Base-by-base conservation (phyloP, 1,139 yeast species). In the Tardiomyces depauwii region DNA sequence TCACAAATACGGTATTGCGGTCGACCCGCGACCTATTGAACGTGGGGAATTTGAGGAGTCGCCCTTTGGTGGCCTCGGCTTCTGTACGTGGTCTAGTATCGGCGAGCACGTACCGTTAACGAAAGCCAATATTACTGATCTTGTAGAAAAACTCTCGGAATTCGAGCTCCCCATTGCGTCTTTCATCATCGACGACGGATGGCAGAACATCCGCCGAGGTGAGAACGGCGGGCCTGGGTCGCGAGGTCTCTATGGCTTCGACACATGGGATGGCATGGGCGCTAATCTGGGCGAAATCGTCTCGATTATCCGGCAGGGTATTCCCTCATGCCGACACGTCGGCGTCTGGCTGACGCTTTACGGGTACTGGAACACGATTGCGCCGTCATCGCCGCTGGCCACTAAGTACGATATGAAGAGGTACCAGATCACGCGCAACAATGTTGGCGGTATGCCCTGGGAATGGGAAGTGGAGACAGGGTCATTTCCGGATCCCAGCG, bases 271-370 rank as follows among this genome's bases (percentile, higher is more conserved):
- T 14, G 47, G 41, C 36, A 30, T 30, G 42, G 38, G 33, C n/a
- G 33, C 32, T 14, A 19, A 41, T 18, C 19, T 45, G 16, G 27
- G 27, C 10, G 40, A 36, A 9, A 23, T 25, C 9, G 47, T 45
- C n/a, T 28, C 40, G 14, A 19, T 45, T 11, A 21, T 45, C n/a
- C 43, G 36, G 16, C 14, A 42, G 18, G 28, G 30, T 13, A 18
- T 42, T 4, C 42, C 45, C 7, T 14, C 42, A 2, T 45, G 43
- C 10, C 19, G 16, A 12, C 25, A 45, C 30, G 45, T 45, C n/a
- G 47, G 47, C n/a, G 47, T 45, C 39, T 45, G 47, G 47, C 33
- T 45, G 45, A 42, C 47, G 23, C 38, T 45, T 18, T 21, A 38
- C 23, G 45, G 45, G 6, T 45, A 45, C 32, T 45, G 47, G 47